A percentile compares a stretch with the other conserved stretches of the same genome.
These are phyloP conservation scores for Fusarium tuaranense DNA, from an alignment of 2,329 filamentous ascomycete species.

Conservation along the genomic window DNA sequence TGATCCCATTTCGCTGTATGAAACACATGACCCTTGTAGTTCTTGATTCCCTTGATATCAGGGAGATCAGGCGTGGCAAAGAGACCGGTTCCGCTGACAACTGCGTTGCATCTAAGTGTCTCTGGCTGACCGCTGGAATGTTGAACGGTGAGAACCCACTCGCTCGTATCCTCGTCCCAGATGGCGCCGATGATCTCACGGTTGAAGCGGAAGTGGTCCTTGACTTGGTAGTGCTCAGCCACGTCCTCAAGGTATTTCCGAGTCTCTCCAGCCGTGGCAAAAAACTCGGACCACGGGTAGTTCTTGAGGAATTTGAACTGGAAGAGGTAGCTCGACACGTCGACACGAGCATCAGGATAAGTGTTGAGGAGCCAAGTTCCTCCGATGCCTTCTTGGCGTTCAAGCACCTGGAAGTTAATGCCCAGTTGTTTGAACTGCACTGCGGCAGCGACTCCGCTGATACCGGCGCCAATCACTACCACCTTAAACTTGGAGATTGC, in stretches of 20 bases:
- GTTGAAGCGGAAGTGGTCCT: conserved; percentile 8
- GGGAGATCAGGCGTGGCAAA: conserved; percentile 15
- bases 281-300: conserved; percentile 18
- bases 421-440: conserved; percentile 18
- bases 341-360: conserved; percentile 12
- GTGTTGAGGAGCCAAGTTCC: conserved; percentile 19
- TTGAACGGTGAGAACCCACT: neutral
- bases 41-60: conserved; percentile 5
- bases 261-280: conserved; percentile 17
- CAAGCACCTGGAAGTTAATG: conserved; percentile 8
- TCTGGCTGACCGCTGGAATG: too few relatives aligned
- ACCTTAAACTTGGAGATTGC: conserved; percentile 13
- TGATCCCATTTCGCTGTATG: conserved; percentile 19
- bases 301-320: conserved; percentile 24
- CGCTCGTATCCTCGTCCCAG: conserved; percentile 8
- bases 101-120: conserved; percentile 5
- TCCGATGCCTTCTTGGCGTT: conserved; percentile 12
- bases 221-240: conserved; percentile 1
- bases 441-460: conserved; percentile 11
- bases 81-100: conserved; percentile 11
- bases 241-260: conserved; percentile 11
- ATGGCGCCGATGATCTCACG: neutral
- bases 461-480: conserved; percentile 13
- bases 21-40: conserved; percentile 1
- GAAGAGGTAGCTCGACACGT: conserved; percentile 16